Base-by-base conservation (phyloP, 805 yeast species). In the Clavispora fructus region DNA sequence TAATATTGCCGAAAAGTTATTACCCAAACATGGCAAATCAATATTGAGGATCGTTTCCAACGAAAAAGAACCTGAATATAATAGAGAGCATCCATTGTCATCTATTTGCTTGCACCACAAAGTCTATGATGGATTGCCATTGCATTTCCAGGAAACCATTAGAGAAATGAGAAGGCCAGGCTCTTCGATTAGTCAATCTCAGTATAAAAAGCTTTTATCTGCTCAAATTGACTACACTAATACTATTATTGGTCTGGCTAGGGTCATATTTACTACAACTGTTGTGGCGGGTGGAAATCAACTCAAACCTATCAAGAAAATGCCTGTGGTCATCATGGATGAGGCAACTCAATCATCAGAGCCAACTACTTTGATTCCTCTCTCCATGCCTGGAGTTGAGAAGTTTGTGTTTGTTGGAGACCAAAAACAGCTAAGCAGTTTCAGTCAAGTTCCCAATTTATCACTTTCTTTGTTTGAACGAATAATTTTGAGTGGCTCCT, bases 331-430 rank as follows among this genome's bases (percentile, higher is more conserved):
- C 6, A 83, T 85, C 29, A 81, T 85, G 85, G 91, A 85, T 67
- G 91, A 85, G 64, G 78, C 87, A 4, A 84, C 90, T 0, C 90
- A 84, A 55, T 82, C 90, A 0, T 80, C 88, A 0, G 92, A 85
- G 53, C 85, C 89, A 7, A 71, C 81, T 1, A 80, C 88, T 0
- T 68, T 85, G 51, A 85, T 85, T 46, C 90, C 91, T 10, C 65
- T 85, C 49, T 81, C 87, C 7, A 76, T 83, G 71, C 51, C 52
- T n/a, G 86, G 85, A 13, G 81, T 83, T 42, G 77, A 77, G 44
- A 82, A 78, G 55, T 80, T 84, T 60, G 79, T 83, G 2, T 79
- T 85, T 58, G 90, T 81, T 33, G 91, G 90, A 50, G 92, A 85
- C 63, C 87, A 84, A 54, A 82, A 79, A 49, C 92, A 85, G 61